Base-by-base conservation (phyloP, 129 eudicot species). In the Heracleum sosnowskyi region DNA sequence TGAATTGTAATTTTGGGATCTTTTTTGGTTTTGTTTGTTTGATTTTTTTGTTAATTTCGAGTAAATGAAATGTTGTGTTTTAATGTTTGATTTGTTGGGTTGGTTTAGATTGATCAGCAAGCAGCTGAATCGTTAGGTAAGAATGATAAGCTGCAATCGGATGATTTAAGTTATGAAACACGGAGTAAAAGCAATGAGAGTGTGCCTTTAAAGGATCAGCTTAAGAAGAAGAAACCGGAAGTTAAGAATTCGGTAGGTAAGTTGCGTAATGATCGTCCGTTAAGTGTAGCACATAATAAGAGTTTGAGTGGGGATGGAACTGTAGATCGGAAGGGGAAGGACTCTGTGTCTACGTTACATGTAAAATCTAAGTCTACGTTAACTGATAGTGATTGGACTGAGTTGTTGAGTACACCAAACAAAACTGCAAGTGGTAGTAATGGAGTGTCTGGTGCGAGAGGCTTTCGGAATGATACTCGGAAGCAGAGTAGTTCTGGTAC, bases 121-220 rank as follows among this genome's bases (percentile, higher is more conserved):
- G 98, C 98, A 74, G 98, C 98, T 29, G 97, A 93, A 74, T 89
- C 97, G 73, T 90, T 93, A 20, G 76, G 89, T 20, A 91, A 93
- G 82, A 89, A 87, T 79, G 97, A 93, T 24, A 87, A 84, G 80
- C 76, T 82, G 60, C 83, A 78, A 77, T 82, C 88, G 28, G 88
- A 78, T 76, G 91, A 85, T 9, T 77, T 75, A 77, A 76, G 78
- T 74, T 79, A 46, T 28, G 88, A 71, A 41, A 72, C 49, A 26
- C 83, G 84, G 15, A 78, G 76, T 69, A 91, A 79, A 78, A 28
- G 79, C 3, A 40, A 63, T 55, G 92, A 86, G 73, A 83, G 78
- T 53, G 89, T 84, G 80, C 87, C 96, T 11, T 74, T 91, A 72
- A 91, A 87, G 87, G 91, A 89, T 51, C 97, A 89, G 87, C 84